phyloP scores from a whole-genome alignment of 768 basidiomycete species.

The Cyclocybe aegerita region DNA sequence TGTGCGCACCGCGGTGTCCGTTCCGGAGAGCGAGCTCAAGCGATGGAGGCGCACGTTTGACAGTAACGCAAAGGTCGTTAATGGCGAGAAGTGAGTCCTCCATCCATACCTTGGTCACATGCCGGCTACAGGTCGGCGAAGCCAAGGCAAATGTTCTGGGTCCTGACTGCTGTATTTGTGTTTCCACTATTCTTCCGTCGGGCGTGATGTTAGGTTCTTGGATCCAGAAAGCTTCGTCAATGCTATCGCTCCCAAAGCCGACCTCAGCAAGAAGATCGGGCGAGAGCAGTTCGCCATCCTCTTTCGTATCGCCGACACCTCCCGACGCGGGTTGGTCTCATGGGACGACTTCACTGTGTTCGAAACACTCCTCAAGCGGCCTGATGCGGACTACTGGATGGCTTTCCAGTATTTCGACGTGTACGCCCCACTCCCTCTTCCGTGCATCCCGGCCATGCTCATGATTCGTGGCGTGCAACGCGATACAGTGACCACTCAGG shows the following conservation, averaged over 20 bases:
- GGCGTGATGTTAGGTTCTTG: constrained; percentile 59
- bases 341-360: constrained; percentile 98
- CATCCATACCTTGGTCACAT: constrained; percentile 16
- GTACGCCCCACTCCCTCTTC: constrained; percentile 46
- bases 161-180: constrained; percentile 11
- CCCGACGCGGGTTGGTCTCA: constrained; percentile 72
- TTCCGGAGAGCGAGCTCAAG: constrained; percentile 81
- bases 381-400: constrained; percentile 97
- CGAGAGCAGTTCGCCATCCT: constrained; percentile 87
- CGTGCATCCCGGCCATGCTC: neutral
- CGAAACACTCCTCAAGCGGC: constrained; percentile 88
- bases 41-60: constrained; percentile 92
- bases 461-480: constrained; percentile 12
- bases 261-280: constrained; percentile 76
- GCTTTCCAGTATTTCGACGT: constrained; percentile 96
- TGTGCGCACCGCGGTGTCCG: constrained; percentile 66
- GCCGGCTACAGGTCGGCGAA: neutral
- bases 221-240: constrained; percentile 89
- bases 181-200: neutral
- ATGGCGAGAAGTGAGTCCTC: constrained; percentile 77
- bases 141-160: constrained; percentile 4
- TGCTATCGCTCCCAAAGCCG: constrained; percentile 87
- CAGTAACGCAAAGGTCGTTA: constrained; percentile 69
- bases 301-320: constrained; percentile 85
- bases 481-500: constrained; percentile 80